phyloP scores from a whole-genome alignment of 1,139 yeast genomes.

The Entelexis sorbosivorans region DNA sequence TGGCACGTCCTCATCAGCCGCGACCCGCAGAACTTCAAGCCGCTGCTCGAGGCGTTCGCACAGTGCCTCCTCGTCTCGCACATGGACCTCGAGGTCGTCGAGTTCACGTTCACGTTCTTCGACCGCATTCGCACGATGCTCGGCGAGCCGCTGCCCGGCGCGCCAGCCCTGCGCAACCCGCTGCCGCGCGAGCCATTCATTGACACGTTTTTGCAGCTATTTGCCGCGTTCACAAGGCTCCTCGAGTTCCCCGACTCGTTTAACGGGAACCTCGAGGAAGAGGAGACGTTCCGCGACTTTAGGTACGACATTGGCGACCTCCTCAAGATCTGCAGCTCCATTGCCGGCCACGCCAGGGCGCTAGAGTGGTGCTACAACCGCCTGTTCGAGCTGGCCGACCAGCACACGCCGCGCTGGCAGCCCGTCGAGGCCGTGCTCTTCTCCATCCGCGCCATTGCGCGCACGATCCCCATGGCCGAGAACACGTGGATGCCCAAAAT shows the following conservation, averaged over 20 bases:
- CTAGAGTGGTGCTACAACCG: conserved; percentile 48
- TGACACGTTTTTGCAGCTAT: conserved; percentile 54
- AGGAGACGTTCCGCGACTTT: conserved; percentile 86
- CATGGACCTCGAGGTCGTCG: conserved; percentile 70
- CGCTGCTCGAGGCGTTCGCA: conserved; percentile 58
- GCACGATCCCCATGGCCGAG: conserved; percentile 59
- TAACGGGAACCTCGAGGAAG: conserved; percentile 61
- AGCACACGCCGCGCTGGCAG: conserved; percentile 50
- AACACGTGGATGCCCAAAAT: conserved; percentile 58
- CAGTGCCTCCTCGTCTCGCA: conserved; percentile 36
- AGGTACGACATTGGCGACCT: conserved; percentile 97
- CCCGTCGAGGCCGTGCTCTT: conserved; percentile 82
- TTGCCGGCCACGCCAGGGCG: conserved; percentile 66
- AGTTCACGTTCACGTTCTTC: conserved; percentile 91
- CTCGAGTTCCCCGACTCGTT: conserved; percentile 63
- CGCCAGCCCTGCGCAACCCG: not conserved
- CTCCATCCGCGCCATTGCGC: conserved; percentile 88
- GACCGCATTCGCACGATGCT: conserved; percentile 64
- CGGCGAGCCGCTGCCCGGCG: conserved; percentile 29
- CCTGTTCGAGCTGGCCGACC: conserved; percentile 18
- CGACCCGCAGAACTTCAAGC: conserved; percentile 57
- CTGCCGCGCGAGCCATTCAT: conserved; percentile 30
- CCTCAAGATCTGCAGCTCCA: conserved; percentile 84
- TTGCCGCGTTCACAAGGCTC: conserved; percentile 58
- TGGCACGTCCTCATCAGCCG: conserved; percentile 86